A percentile compares a stretch with the other conserved stretches of the same genome.
phyloP scores from a whole-genome alignment of 345 rosid genomes.

The Ceriops decandra region DNA sequence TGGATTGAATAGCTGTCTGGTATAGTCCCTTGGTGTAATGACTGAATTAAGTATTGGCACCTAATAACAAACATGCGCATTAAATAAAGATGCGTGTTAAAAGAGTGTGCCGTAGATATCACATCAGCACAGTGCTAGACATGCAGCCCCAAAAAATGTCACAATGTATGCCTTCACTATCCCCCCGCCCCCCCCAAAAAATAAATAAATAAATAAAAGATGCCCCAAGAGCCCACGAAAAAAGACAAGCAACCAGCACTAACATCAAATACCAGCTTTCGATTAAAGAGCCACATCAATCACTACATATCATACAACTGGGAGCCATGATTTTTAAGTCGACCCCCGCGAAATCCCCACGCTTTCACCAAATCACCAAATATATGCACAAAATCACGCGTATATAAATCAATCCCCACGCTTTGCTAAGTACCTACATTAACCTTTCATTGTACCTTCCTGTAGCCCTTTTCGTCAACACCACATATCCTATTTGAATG shows the following conservation, averaged over 20 bases:
- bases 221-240: background rate
- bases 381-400: background rate
- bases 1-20: too few relatives aligned
- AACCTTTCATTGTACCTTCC: background rate
- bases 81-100: background rate
- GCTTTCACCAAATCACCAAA: slow-evolving; percentile 28
- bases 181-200: background rate
- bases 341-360: slow-evolving; percentile 48
- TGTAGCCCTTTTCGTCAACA: background rate
- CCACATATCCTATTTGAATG: background rate
- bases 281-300: background rate
- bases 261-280: background rate
- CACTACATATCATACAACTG: background rate
- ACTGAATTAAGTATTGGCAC: too few relatives aligned
- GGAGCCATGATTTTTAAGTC: slow-evolving; percentile 10
- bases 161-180: slow-evolving; percentile 16
- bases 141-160: background rate
- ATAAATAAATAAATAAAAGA: too few relatives aligned
- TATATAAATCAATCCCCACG: slow-evolving; percentile 3
- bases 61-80: too few relatives aligned
- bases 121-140: slow-evolving; percentile 25
- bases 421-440: background rate
- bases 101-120: background rate
- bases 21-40: too few relatives aligned
- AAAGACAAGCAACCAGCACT: background rate